Base-by-base conservation (phyloP, 352 stramenopile species). In the Pythium monospermum region DNA sequence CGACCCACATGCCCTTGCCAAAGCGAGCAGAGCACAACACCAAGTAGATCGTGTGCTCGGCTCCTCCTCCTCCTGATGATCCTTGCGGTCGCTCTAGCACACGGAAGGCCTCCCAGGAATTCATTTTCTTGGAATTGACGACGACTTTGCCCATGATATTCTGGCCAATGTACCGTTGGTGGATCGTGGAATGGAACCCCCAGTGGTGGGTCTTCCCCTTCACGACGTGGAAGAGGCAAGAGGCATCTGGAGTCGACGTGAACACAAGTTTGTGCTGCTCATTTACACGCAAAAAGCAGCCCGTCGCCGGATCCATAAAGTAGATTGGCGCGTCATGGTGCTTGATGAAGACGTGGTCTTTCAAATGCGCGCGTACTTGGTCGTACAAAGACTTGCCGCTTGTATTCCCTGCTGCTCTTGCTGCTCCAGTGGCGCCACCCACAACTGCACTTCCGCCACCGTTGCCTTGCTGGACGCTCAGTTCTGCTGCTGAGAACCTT, bases 1-100 rank as follows among this genome's bases (percentile, higher is more conserved):
- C 75, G 25, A 87, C 64, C 73, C 75, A 92, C 79, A 89, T 89
- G 56, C 79, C 79, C 49, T 91, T 90, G 15, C 82, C 82, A 22
- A 92, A 92, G 7, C 82, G 71, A 3, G 79, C 71, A 8, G 76
- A 87, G 59, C 79, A 87, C 28, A 92, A 42, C 33, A 92, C 82
- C 28, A 92, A 40, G 49, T 89, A 87, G 16, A 92, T 66, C 6
- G 62, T 67, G 57, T 42, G 3, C 22, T 19, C 0, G 53, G 51
- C 21, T 61, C 55, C 12, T 64, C 67, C 3, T 42, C 63, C 5
- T 23, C 35, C 6, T 15, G 42, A 1, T 48, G 35, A 16, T 6
- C 44, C 52, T 23, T 71, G 57, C 0, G 69, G 72, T 4, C 68
- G 49, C 46, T 86, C 66, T 8, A 92, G 55, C 19, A 92, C 68